Conservation (phyloP, 2,329 filamentous ascomycete genomes). For the Paecilomyces sp. region DNA sequence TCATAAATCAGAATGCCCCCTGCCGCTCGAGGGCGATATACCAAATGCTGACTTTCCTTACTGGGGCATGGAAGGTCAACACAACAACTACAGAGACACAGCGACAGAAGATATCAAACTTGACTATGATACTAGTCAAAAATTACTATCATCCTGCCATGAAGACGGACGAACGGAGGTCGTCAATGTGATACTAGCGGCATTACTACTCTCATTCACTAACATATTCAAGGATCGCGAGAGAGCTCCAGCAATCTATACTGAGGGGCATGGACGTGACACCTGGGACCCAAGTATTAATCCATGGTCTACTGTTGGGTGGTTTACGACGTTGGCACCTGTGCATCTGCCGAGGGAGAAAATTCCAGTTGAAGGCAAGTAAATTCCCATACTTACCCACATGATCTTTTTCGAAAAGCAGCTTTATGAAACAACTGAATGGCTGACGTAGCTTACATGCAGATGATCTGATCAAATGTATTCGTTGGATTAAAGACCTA, state of each 20-base stretch:
- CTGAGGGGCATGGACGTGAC: slow-evolving; percentile 17
- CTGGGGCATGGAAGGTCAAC: slow-evolving; percentile 6
- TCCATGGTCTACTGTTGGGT: slow-evolving; percentile 14
- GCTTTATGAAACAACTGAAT: background rate
- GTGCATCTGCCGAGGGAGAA: slow-evolving; percentile 4
- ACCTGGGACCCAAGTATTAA: slow-evolving; percentile 10
- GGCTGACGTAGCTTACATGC: background rate
- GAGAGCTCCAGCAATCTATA: slow-evolving; percentile 11
- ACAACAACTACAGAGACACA: slow-evolving; percentile 4
- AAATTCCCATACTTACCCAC: background rate
- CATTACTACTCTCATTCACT: slow-evolving; percentile 11
- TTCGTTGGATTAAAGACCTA: slow-evolving; percentile 27
- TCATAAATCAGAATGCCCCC: background rate
- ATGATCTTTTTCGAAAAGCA: background rate
- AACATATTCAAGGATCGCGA: slow-evolving; percentile 9
- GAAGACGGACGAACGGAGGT: slow-evolving; percentile 9
- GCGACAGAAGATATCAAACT: slow-evolving; percentile 4
- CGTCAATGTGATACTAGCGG: slow-evolving; percentile 14
- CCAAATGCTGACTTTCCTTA: slow-evolving; percentile 52
- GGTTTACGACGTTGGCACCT: slow-evolving; percentile 16
- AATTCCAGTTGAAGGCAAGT: background rate
- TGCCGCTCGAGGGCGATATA: background rate
- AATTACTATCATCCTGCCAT: slow-evolving; percentile 7
- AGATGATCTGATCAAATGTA: slow-evolving; percentile 2
- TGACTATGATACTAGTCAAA: slow-evolving; percentile 3